Conservation (phyloP, 2,329 filamentous ascomycete species). For the Decorospora gaudefroyi region DNA sequence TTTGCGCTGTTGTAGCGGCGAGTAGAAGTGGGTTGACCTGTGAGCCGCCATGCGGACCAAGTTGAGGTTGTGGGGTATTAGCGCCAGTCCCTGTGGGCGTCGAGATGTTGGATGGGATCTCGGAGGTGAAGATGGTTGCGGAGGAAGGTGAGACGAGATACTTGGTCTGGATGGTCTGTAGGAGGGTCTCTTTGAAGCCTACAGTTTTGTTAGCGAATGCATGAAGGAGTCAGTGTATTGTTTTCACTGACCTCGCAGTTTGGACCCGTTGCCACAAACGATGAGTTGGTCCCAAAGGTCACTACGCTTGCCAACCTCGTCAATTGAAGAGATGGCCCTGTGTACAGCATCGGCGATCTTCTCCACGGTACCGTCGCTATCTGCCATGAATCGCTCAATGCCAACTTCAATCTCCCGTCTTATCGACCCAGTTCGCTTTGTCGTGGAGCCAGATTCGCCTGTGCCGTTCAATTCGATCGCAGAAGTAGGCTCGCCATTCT, state of each 20-base stretch:
- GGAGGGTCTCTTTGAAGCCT: slow-evolving; percentile 87
- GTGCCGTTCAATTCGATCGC: slow-evolving; percentile 38
- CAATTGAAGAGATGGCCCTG: slow-evolving; percentile 77
- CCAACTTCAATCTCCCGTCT: slow-evolving; percentile 74
- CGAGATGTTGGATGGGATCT: slow-evolving; percentile 90
- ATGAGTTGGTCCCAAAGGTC: slow-evolving; percentile 91
- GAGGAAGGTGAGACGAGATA: slow-evolving; percentile 91
- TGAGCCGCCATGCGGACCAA: slow-evolving; percentile 56
- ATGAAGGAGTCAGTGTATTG: not conserved
- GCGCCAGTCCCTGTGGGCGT: slow-evolving; percentile 89
- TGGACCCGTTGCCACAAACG: slow-evolving; percentile 85
- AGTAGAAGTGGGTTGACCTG: slow-evolving; percentile 87
- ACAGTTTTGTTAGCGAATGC: slow-evolving; percentile 36
- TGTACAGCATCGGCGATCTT: slow-evolving; percentile 84
- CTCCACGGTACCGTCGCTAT: slow-evolving; percentile 74
- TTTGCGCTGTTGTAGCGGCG: slow-evolving; percentile 79
- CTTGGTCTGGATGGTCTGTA: slow-evolving; percentile 76
- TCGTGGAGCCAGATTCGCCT: slow-evolving; percentile 19
- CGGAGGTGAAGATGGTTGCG: slow-evolving; percentile 95
- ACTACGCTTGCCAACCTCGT: slow-evolving; percentile 81
- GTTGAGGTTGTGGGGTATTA: slow-evolving; percentile 76
- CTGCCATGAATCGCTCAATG: slow-evolving; percentile 69
- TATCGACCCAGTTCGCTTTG: slow-evolving; percentile 41
- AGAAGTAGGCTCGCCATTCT: slow-evolving; percentile 32
- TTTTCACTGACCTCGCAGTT: slow-evolving; percentile 58